Evolutionary conservation across 164 flowering plant species (phyloP), one percentile per base, ranked within the genome.

Genomic region (Tinospora cordifolia): DNA sequence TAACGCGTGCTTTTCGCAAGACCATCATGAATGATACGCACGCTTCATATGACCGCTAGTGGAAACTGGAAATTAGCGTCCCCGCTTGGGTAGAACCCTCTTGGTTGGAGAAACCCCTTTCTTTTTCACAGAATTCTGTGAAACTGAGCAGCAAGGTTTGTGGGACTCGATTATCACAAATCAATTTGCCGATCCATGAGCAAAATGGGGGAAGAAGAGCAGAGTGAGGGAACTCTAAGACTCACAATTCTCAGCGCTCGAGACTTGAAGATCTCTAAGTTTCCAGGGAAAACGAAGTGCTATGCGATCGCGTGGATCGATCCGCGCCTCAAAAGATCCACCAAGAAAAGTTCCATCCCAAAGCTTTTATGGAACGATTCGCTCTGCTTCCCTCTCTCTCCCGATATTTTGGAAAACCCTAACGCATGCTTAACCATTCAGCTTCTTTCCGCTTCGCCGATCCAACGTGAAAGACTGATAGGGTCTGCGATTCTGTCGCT

Each of bases 271-370:
- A 64, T 63, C 8, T 11, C 54, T 27, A 62, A 67, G 69, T 63
- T 74, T 25, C 64, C 68, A 0, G 76, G 72, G 5, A 74, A 69
- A 39, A 68, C 64, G 68, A 74, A 74, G 24, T 46, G 63, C 15
- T 74, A 47, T 13, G 63, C 15, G 38, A 54, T 74, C 15, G 72
- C 54, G 15, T 74, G 76, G 76, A 58, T 68, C 27, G 54, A 74
- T 30, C 76, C 76, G 25, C 51, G 19, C 14, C 30, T 63, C 51
- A 74, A 74, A 54, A 19, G 41, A 62, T 38, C 62, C 19, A 74
- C 64, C 6, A 74, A 63, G 63, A 63, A 68, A 63, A 63, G n/a
- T 26, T 13, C 63, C 9, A 19, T 66, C 22, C 34, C 46, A 21
- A 73, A 34, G 15, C 76, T 71, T 19, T 17, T 8, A 49, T 74